Conservation (phyloP, 371 early-diverging fungal genomes). For the Rhizopus microsporus region DNA sequence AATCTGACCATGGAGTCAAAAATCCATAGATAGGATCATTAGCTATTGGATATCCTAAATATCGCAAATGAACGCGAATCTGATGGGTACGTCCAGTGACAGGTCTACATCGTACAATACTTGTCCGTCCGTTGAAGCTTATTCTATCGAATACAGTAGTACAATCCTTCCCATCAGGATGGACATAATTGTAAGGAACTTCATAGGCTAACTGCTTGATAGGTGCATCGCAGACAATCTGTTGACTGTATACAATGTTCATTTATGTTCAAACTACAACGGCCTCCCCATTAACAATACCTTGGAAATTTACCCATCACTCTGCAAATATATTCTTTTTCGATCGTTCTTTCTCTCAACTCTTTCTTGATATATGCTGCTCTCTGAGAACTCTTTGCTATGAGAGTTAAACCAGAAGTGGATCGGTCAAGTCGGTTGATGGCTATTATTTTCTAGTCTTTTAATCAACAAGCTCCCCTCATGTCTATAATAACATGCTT, state of each 20-base stretch:
- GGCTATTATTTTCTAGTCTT: slow-evolving; percentile 38
- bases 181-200: slow-evolving; percentile 79
- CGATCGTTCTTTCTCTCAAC: slow-evolving; percentile 67
- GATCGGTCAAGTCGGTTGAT: slow-evolving; percentile 90
- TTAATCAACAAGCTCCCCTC: background rate
- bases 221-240: slow-evolving; percentile 74
- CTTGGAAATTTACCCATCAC: slow-evolving; percentile 88
- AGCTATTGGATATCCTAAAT: slow-evolving; percentile 94
- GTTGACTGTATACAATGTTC: slow-evolving; percentile 32
- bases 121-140: slow-evolving; percentile 64
- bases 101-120: slow-evolving; percentile 78
- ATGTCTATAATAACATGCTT: slow-evolving; percentile 31
- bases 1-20: slow-evolving; percentile 67
- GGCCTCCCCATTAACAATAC: slow-evolving; percentile 34
- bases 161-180: slow-evolving; percentile 80
- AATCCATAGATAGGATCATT: slow-evolving; percentile 95
- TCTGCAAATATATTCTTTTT: slow-evolving; percentile 86
- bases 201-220: slow-evolving; percentile 56
- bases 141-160: slow-evolving; percentile 72
- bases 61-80: slow-evolving; percentile 97
- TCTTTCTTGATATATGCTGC: slow-evolving; percentile 66
- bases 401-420: slow-evolving; percentile 89
- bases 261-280: background rate
- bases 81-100: slow-evolving; percentile 99
- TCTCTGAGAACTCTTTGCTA: slow-evolving; percentile 63